Evolutionary conservation across 495 filamentous ascomycete genomes (phyloP), one percentile per base, ranked within the genome.

Genomic region (Patellaria atrata): DNA sequence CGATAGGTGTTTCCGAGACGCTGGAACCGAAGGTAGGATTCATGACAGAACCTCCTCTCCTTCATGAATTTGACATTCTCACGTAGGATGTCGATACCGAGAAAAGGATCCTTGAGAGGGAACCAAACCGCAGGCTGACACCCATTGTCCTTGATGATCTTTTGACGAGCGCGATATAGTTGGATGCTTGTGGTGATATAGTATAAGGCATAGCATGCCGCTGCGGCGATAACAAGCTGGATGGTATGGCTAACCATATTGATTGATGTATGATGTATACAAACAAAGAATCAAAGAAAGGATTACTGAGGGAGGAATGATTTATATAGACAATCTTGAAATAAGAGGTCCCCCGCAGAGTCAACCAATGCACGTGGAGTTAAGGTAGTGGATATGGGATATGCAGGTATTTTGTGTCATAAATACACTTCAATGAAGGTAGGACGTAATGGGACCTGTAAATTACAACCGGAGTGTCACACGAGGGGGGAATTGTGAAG

Each of bases 81-180:
- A 0, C 33, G 29, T 20, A 57, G 35, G n/a, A 51, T 8, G 31
- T 57, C 50, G 21, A 52, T 7, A 9, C 54, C 56, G 17, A 59
- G 30, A 13, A 59, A 23, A 15, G 41, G 49, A 33, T 57, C 53
- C 22, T 40, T 46, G 43, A 47, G 40, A 20, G 33, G 33, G 26
- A 15, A 10, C 22, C 40, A 14, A 2, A 28, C 22, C 14, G 19
- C 33, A 9, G 47, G 43, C 21, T 42, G n/a, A 38, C 47, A 50
- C 35, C 33, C 37, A 25, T 50, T 27, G 21, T 46, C 23, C 4
- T 15, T 14, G 10, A 40, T 47, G 14, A 50, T 31, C 16, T 30
- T 30, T n/a, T 22, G 30, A 2, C 47, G 47, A 10, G 35, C 15
- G 12, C 36, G 35, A 30, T 44, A 41, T 17, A 47, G 40, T 9